Conservation (phyloP, 164 flowering plant species). For the Paratinospora sagittata region DNA sequence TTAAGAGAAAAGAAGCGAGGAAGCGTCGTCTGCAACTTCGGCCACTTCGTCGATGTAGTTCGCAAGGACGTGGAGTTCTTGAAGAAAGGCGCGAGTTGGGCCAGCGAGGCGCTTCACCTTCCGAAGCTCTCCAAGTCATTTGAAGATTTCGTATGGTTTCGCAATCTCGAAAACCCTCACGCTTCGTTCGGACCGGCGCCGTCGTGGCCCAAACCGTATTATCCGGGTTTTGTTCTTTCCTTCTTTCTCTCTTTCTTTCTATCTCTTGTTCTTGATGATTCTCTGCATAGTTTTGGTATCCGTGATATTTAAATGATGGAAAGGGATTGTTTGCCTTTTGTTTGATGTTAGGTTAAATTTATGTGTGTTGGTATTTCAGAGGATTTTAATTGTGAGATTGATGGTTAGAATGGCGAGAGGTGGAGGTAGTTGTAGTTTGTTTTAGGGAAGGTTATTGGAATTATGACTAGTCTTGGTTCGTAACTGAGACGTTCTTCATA, state of each 20-base stretch:
- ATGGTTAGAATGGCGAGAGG: no score
- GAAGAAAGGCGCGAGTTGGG: conserved; percentile 48
- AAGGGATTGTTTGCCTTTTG: not conserved
- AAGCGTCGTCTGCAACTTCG: conserved; percentile 23
- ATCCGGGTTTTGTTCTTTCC: conserved; percentile 67
- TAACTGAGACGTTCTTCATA: no score
- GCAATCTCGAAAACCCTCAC: conserved; percentile 52
- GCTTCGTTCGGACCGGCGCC: conserved; percentile 21
- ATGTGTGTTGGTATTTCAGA: not conserved
- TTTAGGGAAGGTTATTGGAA: no score
- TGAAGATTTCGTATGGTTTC: conserved; percentile 67
- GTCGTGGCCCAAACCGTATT: conserved; percentile 59
- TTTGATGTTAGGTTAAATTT: not conserved
- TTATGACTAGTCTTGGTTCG: no score
- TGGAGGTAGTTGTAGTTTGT: no score
- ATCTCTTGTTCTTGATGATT: not conserved
- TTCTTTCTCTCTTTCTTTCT: conserved; percentile 2
- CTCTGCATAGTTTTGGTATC: not conserved
- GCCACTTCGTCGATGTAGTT: conserved; percentile 47
- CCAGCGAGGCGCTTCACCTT: conserved; percentile 42
- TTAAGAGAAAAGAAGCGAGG: conserved; percentile 5
- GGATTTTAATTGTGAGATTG: not conserved
- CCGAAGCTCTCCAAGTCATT: conserved; percentile 49
- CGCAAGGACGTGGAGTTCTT: conserved; percentile 59
- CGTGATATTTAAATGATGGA: not conserved